Base-by-base conservation (phyloP, 305 asterid species). In the Fraxinus floribunda region DNA sequence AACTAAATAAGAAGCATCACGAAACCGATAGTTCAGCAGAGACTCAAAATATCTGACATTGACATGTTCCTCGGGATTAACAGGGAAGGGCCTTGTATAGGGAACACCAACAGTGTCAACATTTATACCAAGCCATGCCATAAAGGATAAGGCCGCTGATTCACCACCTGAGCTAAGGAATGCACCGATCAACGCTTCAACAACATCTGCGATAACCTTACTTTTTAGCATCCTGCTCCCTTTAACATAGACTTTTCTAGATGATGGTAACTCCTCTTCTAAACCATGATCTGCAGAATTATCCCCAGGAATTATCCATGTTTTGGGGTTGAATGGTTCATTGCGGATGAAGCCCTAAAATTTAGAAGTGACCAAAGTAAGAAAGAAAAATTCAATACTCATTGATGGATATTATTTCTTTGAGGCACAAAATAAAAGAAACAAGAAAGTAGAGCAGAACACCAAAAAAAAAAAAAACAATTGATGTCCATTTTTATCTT, bases 121-220 rank as follows among this genome's bases (percentile, higher is more conserved):
- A 10, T 80, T 73, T 20, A 95, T 83, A 35, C 98, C 97, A 66
- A 95, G 89, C 97, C 97, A 93, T 26, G 85, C 73, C 97, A 95
- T 89, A 46, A 93, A 94, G 34, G 93, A 90, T 74, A 94, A 71
- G 3, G 98, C 97, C 0, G 91, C 93, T 15, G 8, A 20, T 85
- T 95, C 96, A 6, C 98, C 97, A 16, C 94, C 93, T 0, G 91
- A 80, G 64, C 89, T 83, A 52, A 95, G 93, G 78, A 83, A 95
- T 22, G 95, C 98, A 5, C 99, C 99, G 24, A 94, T 90, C 34
- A 95, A 80, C 20, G 99, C 99, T 88, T 95, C 98, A 8, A 88
- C 90, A 29, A 90, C 98, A 75, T 95, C 98, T 5, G 98, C 97
- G 24, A 95, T 86, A 0, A 52, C 85, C 88, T 92, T 94, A 16